Evolutionary conservation across 257 asterid species (phyloP).

Genomic region (Knoxia roxburghii): DNA sequence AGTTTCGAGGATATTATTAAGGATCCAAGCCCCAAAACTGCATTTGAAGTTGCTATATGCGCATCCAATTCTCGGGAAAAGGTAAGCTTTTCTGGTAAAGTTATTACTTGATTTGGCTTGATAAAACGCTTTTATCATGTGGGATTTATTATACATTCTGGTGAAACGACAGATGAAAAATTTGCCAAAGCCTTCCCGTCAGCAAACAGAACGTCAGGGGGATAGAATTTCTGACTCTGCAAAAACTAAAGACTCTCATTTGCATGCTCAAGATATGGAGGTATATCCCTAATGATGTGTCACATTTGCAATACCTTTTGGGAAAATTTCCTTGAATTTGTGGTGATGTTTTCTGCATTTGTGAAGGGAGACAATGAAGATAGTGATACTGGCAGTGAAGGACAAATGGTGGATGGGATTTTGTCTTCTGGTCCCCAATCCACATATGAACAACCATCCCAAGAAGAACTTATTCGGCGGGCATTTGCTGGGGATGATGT

Average conservation of each 20-base stretch:
- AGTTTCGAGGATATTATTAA: slow-evolving; percentile 46
- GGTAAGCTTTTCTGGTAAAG: slow-evolving; percentile 18
- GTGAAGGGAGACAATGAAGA: slow-evolving; percentile 43
- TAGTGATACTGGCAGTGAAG: slow-evolving; percentile 63
- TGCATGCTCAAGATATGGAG: slow-evolving; percentile 37
- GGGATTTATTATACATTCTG: slow-evolving; percentile 4
- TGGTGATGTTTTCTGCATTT: not conserved
- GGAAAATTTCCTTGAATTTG: not conserved
- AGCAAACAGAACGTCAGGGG: slow-evolving; percentile 26
- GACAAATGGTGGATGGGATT: slow-evolving; percentile 89
- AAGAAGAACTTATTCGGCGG: slow-evolving; percentile 79
- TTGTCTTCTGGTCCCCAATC: slow-evolving; percentile 61
- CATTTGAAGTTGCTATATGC: slow-evolving; percentile 63
- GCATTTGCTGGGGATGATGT: slow-evolving; percentile 98
- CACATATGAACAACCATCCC: slow-evolving; percentile 76
- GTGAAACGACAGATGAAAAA: slow-evolving; percentile 36
- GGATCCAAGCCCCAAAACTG: slow-evolving; percentile 56
- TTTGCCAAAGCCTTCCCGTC: slow-evolving; percentile 27
- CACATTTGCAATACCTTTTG: slow-evolving; percentile 8
- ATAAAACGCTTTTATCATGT: not conserved
- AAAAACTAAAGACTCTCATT: slow-evolving; percentile 20
- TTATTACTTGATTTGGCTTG: slow-evolving; percentile 2
- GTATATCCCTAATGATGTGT: slow-evolving; percentile 28
- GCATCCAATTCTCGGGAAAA: slow-evolving; percentile 68
- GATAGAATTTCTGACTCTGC: slow-evolving; percentile 18